These are phyloP conservation scores for Dissophora globulifera DNA, from an alignment of 192 early-diverging fungal genomes.

Conservation along the genomic window DNA sequence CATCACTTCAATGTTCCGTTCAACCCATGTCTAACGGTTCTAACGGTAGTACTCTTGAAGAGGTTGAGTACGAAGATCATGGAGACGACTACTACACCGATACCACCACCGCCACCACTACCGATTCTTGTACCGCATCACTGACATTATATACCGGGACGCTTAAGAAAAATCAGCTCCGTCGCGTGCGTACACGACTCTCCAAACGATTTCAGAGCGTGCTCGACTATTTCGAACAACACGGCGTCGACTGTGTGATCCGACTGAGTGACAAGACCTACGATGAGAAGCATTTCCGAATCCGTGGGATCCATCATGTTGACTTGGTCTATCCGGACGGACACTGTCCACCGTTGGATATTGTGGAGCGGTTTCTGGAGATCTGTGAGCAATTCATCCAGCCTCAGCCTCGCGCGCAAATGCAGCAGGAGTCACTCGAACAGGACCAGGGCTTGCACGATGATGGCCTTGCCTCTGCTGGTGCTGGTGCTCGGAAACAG, in stretches of 20 bases:
- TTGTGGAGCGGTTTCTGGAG: slow-evolving; percentile 71
- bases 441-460: too few species aligned
- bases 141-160: too few species aligned
- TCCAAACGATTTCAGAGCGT: slow-evolving; percentile 53
- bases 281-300: slow-evolving; percentile 64
- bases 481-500: not conserved
- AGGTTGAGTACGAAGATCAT: too few species aligned
- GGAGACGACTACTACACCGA: too few species aligned
- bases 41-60: too few species aligned
- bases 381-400: slow-evolving; percentile 70
- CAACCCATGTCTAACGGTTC: too few species aligned
- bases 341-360: slow-evolving; percentile 70
- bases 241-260: slow-evolving; percentile 63
- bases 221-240: slow-evolving; percentile 62
- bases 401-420: too few species aligned
- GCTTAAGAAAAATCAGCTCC: too few species aligned
- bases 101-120: too few species aligned
- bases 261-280: slow-evolving; percentile 75
- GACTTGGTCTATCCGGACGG: slow-evolving; percentile 80
- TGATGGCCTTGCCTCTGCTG: not conserved
- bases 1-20: too few species aligned
- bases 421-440: too few species aligned
- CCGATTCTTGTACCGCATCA: too few species aligned
- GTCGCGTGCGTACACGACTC: slow-evolving; percentile 26
- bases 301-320: slow-evolving; percentile 70